Base-by-base conservation (phyloP, 306 rosid genomes). In the Trichosanthes truncata region DNA sequence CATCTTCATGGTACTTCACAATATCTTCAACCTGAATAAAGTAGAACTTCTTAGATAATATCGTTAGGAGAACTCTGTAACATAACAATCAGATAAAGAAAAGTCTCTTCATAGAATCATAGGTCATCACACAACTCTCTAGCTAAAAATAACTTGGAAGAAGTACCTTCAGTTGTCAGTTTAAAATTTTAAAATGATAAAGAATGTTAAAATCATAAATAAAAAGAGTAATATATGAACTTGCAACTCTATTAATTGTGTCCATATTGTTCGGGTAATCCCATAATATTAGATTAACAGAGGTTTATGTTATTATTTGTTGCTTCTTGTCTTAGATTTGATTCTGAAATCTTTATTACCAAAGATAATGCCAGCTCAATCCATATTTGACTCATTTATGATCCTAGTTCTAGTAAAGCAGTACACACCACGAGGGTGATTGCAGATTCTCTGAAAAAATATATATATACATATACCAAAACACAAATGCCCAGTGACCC, bases 1-100 rank as follows among this genome's bases (percentile, higher is more conserved):
- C 94, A 74, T 83, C 82, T 74, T 84, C 90, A 41, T 79, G 49
- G 72, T 89, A 87, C 87, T 92, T 92, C 85, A 89, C 98, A 53
- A 87, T 75, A 38, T 88, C 90, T 77, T 85, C 90, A 63, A 62
- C 85, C 87, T 82, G 79, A 63, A 77, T 49, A 83, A 69, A 69
- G 17, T 43, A 43, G n/a, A 66, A 35, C 8, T 66, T 36, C 29
- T 66, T n/a, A 68, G 75, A 68, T 9, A 40, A 35, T 40, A 4
- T 40, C 53, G 33, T n/a, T 21, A n/a, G 4, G 76, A 69, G 53
- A 41, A 41, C 29, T 41, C 26, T 21, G 76, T 57, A 57, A 60
- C 36, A 26, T 60, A 25, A 60, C 66, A 23, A 26, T 26, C 20
- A 61, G 67, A 25, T 10, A 26, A 61, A 61, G 17, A 12, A 10